Evolutionary conservation across 2,329 filamentous ascomycete species (phyloP).

Genomic region (Fusarium tanahbumbuense): DNA sequence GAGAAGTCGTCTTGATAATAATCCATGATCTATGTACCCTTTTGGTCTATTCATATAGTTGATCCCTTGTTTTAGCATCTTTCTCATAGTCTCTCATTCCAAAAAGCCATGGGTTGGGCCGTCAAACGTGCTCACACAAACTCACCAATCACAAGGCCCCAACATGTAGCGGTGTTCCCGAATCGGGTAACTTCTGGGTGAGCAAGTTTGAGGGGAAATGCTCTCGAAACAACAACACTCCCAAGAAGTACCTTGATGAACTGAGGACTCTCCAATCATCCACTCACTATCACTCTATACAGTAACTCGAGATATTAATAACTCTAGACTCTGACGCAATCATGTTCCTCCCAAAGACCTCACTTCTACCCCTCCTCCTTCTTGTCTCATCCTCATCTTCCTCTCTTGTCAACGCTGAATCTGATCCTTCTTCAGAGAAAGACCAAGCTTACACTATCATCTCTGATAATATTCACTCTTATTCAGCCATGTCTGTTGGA

Average conservation of each 20-base stretch:
- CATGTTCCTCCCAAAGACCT: constrained; percentile 22
- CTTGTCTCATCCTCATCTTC: constrained; percentile 8
- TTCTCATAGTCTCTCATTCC: constrained; percentile 36
- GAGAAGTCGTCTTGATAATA: not conserved
- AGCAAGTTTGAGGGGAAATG: constrained; percentile 46
- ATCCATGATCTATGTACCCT: not conserved
- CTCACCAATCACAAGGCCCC: constrained; percentile 47
- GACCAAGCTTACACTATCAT: constrained; percentile 6
- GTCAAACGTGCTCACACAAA: constrained; percentile 38
- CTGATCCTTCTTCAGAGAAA: constrained; percentile 7
- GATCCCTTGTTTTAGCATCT: constrained; percentile 8
- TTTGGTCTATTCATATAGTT: not conserved
- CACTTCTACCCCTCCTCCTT: constrained; percentile 39
- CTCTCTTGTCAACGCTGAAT: not conserved
- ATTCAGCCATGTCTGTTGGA: constrained; percentile 51
- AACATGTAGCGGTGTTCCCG: constrained; percentile 37
- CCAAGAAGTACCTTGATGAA: constrained; percentile 35
- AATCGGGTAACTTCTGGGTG: constrained; percentile 44
- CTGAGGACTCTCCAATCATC: not conserved
- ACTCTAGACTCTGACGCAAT: constrained; percentile 37
- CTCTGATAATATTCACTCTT: not conserved
- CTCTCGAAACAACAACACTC: constrained; percentile 24
- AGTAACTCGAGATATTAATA: constrained; percentile 4
- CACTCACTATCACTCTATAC: too few relatives aligned
- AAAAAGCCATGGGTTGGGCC: not conserved